Evolutionary conservation across 2,329 filamentous ascomycete species (phyloP).

Genomic region (Trichoderma koningii): DNA sequence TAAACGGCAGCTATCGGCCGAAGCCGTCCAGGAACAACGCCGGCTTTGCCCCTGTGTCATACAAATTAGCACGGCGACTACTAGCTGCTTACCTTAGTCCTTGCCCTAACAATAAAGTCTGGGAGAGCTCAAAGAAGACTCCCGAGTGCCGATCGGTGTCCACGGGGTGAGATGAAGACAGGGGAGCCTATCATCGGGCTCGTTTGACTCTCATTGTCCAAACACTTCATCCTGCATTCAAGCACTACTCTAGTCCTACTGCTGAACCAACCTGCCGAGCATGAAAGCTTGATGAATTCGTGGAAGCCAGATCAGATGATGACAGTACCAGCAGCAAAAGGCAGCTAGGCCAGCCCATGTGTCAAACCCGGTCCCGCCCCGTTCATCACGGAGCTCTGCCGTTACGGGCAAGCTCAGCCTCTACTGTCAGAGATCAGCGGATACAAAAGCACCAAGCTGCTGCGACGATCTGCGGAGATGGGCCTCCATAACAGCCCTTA

Average conservation of each 20-base stretch:
- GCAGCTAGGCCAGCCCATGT: too few species aligned
- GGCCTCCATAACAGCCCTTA: neutral
- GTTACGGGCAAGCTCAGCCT: neutral
- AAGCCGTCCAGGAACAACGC: neutral
- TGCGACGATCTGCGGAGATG: constrained; percentile 5
- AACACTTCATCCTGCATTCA: too few species aligned
- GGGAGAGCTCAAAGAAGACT: neutral
- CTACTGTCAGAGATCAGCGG: constrained; percentile 18
- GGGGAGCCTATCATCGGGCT: too few species aligned
- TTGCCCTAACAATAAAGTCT: constrained; percentile 9
- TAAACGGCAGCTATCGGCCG: neutral
- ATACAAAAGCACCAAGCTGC: neutral
- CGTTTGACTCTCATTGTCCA: too few species aligned
- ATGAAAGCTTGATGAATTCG: too few species aligned
- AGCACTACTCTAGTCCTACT: too few species aligned
- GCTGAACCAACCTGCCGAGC: too few species aligned
- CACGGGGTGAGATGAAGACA: constrained; percentile 2
- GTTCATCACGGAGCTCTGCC: constrained; percentile 16
- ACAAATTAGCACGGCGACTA: constrained; percentile 9
- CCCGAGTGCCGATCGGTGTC: constrained; percentile 13
- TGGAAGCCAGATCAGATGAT: too few species aligned
- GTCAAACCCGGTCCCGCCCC: neutral
- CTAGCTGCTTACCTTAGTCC: neutral
- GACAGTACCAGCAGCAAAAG: too few species aligned
- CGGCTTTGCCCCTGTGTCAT: constrained; percentile 5